Evolutionary conservation across 2,329 filamentous ascomycete genomes (phyloP), one percentile per base, ranked within the genome.

Genomic region (Colletotrichum neosansevieriae): DNA sequence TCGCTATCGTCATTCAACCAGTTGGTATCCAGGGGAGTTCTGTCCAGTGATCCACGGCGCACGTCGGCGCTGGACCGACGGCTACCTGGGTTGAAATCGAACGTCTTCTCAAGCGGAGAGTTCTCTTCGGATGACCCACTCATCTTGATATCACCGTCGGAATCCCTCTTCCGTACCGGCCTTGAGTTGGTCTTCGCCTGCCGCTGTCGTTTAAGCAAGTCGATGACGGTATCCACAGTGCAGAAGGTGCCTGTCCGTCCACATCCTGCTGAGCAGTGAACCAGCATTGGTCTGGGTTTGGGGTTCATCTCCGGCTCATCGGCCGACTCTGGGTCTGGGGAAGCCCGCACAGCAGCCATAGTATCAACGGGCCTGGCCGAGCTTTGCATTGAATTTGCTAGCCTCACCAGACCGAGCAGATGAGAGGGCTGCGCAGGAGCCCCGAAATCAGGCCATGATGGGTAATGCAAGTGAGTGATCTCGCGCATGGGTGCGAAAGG

Each of bases 391-490:
- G 88, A 84, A 74, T 93, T 96, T 74, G 92, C 93, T 59, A 97
- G 88, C 78, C 98, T 94, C n/a, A 98, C 92, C 15, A 99, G 82
- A 2, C 91, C 92, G 15, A 99, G 85, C 2, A 99, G 85, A 74
- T 98, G 94, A 5, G 89, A 89, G 1, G 96, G 94, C 74, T 97
- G 92, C 0, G 96, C 94, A 0, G 95, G 95, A 0, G 94, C 92
- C 19, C 96, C 96, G 79, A 98, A 98, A 76, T 99, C 96, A 0
- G 96, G 96, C 96, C 96, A 99, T n/a, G 92, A 91, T 0, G 94
- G 90, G 77, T 98, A 98, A 76, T 98, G 94, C 13, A 99, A 83
- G 73, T 99, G 96, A 0, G 94, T 98, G 70, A 99, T 91, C 79
- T 98, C 94, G 24, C 95, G 92, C 72, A 97, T 91, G 0, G 94